These are phyloP conservation scores for Jackrogersella minutella DNA, from an alignment of 495 filamentous ascomycete genomes.

Conservation along the genomic window DNA sequence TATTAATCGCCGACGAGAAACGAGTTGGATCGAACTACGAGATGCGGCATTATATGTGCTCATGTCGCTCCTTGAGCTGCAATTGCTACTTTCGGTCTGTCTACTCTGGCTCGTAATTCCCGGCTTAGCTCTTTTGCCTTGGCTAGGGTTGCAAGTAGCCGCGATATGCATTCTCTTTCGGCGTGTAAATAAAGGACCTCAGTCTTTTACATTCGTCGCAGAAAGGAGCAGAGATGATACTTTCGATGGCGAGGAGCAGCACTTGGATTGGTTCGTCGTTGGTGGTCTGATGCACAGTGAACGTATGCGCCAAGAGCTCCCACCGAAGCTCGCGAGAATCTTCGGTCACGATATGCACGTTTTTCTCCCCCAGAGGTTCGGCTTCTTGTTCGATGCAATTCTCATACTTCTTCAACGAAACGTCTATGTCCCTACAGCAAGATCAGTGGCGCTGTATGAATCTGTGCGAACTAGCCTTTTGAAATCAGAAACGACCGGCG, in stretches of 20 bases:
- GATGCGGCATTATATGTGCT: conserved; percentile 33
- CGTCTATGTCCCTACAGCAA: conserved; percentile 36
- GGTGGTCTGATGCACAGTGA: conserved; percentile 38
- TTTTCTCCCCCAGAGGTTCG: conserved; percentile 44
- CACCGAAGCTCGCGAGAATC: conserved; percentile 42
- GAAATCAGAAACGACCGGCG: conserved; percentile 45
- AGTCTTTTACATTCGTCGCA: conserved; percentile 14
- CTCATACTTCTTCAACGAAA: conserved; percentile 45
- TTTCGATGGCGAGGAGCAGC: conserved; percentile 35
- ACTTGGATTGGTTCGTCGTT: conserved; percentile 51
- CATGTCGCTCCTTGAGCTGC: conserved; percentile 42
- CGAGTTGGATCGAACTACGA: conserved; percentile 36
- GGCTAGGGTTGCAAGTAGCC: conserved; percentile 27
- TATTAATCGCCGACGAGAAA: conserved; percentile 6
- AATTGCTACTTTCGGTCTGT: conserved; percentile 38
- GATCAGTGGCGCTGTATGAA: conserved; percentile 43
- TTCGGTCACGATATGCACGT: conserved; percentile 50
- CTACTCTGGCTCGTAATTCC: conserved; percentile 45
- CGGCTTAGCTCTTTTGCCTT: conserved; percentile 41
- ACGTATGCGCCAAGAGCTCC: conserved; percentile 32
- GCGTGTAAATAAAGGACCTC: conserved; percentile 1
- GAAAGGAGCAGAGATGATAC: conserved; percentile 38
- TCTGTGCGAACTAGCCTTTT: conserved; percentile 47
- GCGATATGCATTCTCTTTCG: conserved; percentile 32
- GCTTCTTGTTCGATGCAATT: conserved; percentile 45